Percentiles rank a stretch among this genome's conserved stretches.
Evolutionary conservation across 176 grass and related monocot genomes (phyloP).

Genomic region (Alopecurus myosuroides): DNA sequence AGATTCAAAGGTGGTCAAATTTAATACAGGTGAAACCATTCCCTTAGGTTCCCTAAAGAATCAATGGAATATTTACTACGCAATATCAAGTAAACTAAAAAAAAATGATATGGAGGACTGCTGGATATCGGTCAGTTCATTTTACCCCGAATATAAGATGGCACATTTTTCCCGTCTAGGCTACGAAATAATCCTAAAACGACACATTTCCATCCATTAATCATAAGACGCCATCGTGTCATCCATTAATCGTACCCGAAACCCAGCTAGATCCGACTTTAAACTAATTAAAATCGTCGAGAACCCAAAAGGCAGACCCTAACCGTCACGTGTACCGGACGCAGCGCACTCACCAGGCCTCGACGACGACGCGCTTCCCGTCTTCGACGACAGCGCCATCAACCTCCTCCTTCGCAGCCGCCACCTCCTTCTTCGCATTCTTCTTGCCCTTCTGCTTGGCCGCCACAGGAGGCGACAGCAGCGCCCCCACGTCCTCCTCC

Average conservation of each 20-base stretch:
- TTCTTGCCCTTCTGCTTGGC: neutral
- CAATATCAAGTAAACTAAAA: neutral
- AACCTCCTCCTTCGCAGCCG: neutral
- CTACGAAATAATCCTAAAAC: neutral
- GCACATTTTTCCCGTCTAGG: neutral
- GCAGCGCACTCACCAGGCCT: slow-evolving; percentile 8
- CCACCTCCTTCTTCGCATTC: neutral
- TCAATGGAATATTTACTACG: neutral
- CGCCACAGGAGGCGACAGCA: neutral
- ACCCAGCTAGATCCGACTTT: neutral
- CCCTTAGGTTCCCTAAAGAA: no score
- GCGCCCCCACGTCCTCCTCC: neutral
- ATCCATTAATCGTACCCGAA: neutral
- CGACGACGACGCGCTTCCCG: neutral
- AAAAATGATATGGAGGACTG: no score
- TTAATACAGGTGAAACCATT: neutral
- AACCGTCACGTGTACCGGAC: neutral
- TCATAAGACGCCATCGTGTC: neutral
- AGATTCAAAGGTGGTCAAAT: neutral
- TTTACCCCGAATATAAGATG: neutral
- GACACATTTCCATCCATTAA: neutral
- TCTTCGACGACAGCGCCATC: neutral
- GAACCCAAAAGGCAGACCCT: neutral
- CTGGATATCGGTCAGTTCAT: neutral
- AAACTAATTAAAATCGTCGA: neutral